A percentile compares a stretch with the other conserved stretches of the same genome.
Conservation (phyloP, 441 rosid genomes). For the Jatropha multifida region DNA sequence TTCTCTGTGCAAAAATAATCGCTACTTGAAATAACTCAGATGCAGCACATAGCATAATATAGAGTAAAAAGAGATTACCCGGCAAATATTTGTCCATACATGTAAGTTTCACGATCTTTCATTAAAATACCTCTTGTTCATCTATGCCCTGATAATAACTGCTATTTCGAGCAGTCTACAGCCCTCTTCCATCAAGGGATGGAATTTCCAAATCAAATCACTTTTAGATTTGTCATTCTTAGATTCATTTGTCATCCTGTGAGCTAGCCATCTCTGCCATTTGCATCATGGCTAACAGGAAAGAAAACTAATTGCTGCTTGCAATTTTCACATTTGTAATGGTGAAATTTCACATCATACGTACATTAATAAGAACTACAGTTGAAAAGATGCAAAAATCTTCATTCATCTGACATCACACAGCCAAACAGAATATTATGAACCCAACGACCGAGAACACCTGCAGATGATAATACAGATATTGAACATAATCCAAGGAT, state of each 20-base stretch:
- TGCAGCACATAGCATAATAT: neutral
- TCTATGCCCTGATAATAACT: neutral
- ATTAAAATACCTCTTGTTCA: neutral
- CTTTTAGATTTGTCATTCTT: neutral
- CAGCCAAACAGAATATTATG: neutral
- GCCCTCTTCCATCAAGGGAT: neutral
- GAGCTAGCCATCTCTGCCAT: neutral
- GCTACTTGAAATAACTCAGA: neutral
- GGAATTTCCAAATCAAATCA: neutral
- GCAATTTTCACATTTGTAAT: neutral
- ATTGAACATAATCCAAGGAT: neutral
- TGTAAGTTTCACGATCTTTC: neutral
- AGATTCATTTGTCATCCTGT: neutral
- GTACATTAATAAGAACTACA: neutral
- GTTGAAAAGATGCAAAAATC: neutral
- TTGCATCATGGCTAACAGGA: neutral
- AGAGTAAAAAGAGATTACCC: neutral
- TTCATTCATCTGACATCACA: neutral
- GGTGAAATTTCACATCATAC: neutral
- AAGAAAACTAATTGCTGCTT: neutral
- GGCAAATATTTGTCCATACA: neutral
- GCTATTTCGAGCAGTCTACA: neutral
- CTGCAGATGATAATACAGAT: neutral
- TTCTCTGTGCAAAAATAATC: neutral
- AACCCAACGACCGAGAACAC: neutral